A percentile compares a stretch with the other conserved stretches of the same genome.
Evolutionary conservation across 176 grass and related monocot genomes (phyloP).

Genomic region (Poa pratensis): DNA sequence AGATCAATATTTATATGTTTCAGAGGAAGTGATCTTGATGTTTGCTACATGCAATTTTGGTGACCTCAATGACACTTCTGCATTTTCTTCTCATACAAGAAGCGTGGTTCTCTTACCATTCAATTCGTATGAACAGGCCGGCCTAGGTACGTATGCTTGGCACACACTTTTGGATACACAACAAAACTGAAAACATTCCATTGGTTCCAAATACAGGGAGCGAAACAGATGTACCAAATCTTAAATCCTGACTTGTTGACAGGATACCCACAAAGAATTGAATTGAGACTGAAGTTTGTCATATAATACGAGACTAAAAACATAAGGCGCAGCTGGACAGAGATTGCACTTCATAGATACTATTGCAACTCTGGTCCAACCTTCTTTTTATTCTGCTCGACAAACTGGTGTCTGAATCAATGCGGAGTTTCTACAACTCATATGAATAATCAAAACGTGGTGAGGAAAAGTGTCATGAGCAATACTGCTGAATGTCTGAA

Average conservation of each 20-base stretch:
- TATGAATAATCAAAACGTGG: background rate
- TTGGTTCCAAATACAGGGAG: too few species aligned
- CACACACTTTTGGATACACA: background rate
- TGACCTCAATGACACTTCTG: background rate
- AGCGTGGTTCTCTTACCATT: background rate
- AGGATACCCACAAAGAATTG: too few species aligned
- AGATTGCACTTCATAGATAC: too few species aligned
- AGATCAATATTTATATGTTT: background rate
- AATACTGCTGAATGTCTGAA: too few species aligned
- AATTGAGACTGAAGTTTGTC: too few species aligned
- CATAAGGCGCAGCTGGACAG: too few species aligned
- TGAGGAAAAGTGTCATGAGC: background rate
- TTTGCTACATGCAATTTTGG: background rate
- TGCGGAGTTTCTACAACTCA: too few species aligned
- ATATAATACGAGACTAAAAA: too few species aligned
- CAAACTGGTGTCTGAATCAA: background rate
- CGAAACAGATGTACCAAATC: too few species aligned
- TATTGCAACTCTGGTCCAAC: too few species aligned
- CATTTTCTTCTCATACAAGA: background rate
- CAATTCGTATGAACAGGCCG: background rate
- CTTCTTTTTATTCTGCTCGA: background rate
- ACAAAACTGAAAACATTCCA: too few species aligned
- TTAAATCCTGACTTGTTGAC: too few species aligned
- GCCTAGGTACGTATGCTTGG: background rate
- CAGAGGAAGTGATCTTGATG: background rate